A percentile compares a stretch with the other conserved stretches of the same genome.
These are phyloP conservation scores for Penicillium daleae DNA, from an alignment of 495 filamentous ascomycete species.

Conservation along the genomic window DNA sequence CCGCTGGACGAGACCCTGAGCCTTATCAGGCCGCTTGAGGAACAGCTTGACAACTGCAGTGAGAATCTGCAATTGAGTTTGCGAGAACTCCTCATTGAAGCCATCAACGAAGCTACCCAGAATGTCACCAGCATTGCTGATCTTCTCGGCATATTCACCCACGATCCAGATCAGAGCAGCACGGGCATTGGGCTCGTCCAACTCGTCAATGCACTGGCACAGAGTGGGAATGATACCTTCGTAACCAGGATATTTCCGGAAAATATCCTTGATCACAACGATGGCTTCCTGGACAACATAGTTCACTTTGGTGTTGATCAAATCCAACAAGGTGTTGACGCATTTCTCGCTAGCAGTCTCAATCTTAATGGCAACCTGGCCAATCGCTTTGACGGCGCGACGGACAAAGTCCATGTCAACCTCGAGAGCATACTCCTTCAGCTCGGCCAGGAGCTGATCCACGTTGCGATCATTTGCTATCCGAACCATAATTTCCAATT, in stretches of 20 bases:
- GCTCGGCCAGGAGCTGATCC: slow-evolving; percentile 88
- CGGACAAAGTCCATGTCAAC: slow-evolving; percentile 99
- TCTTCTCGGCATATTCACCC: slow-evolving; percentile 98
- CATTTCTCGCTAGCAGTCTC: slow-evolving; percentile 91
- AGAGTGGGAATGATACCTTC: slow-evolving; percentile 96
- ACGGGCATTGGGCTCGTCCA: slow-evolving; percentile 92
- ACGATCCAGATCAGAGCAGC: slow-evolving; percentile 98
- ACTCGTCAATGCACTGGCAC: slow-evolving; percentile 94
- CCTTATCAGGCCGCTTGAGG: slow-evolving; percentile 92
- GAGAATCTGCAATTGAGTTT: slow-evolving; percentile 93
- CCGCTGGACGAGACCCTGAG: slow-evolving; percentile 88
- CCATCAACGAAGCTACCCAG: slow-evolving; percentile 83
- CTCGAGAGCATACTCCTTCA: slow-evolving; percentile 97
- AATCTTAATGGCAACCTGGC: slow-evolving; percentile 98
- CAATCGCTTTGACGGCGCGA: slow-evolving; percentile 90
- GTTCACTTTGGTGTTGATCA: slow-evolving; percentile 97
- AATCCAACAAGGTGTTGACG: slow-evolving; percentile 88
- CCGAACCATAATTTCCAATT: slow-evolving; percentile 98
- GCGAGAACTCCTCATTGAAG: slow-evolving; percentile 91
- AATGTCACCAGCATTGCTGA: slow-evolving; percentile 94
- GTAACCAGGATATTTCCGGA: slow-evolving; percentile 96
- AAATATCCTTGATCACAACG: slow-evolving; percentile 98
- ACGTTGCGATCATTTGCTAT: slow-evolving; percentile 98
- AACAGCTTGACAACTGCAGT: slow-evolving; percentile 97
- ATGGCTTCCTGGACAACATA: slow-evolving; percentile 99